These are phyloP conservation scores for Bullera alba DNA, from an alignment of 768 basidiomycete species.

Conservation along the genomic window DNA sequence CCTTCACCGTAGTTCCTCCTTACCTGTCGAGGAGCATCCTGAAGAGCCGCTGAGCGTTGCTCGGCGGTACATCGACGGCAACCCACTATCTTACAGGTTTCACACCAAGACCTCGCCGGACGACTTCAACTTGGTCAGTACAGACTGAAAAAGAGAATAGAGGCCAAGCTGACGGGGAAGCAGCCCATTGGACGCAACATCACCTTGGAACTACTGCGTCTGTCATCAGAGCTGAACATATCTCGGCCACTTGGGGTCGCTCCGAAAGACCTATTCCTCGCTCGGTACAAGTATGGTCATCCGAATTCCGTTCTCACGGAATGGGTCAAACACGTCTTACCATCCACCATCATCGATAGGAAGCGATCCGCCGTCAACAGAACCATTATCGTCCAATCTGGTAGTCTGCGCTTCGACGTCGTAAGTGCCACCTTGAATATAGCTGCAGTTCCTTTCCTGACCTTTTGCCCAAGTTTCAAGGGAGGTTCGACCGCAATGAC, in stretches of 20 bases:
- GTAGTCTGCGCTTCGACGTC: constrained; percentile 47
- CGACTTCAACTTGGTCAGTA: constrained; percentile 58
- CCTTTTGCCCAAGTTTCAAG: constrained; percentile 43
- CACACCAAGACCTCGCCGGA: constrained; percentile 55
- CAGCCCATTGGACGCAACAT: constrained; percentile 24
- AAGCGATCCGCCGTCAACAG: constrained; percentile 21
- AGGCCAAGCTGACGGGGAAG: background rate
- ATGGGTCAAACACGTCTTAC: constrained; percentile 50
- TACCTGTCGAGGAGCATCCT: constrained; percentile 5
- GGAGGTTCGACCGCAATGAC: constrained; percentile 72
- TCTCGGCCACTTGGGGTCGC: constrained; percentile 61
- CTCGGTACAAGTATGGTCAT: constrained; percentile 49
- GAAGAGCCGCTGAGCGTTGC: constrained; percentile 49
- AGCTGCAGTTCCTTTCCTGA: background rate
- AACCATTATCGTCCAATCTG: constrained; percentile 41
- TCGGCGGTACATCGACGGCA: constrained; percentile 46
- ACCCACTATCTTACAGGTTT: constrained; percentile 50
- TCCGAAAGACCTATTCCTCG: constrained; percentile 62
- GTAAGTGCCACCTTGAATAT: constrained; percentile 24
- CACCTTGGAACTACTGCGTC: constrained; percentile 12
- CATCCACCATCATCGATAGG: constrained; percentile 52
- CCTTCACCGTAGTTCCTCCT: constrained; percentile 3
- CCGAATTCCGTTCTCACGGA: constrained; percentile 37
- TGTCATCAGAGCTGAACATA: constrained; percentile 52
- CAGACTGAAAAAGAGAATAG: background rate